Conservation (phyloP, 2,329 filamentous ascomycete genomes). For the Penicillium sp. region DNA sequence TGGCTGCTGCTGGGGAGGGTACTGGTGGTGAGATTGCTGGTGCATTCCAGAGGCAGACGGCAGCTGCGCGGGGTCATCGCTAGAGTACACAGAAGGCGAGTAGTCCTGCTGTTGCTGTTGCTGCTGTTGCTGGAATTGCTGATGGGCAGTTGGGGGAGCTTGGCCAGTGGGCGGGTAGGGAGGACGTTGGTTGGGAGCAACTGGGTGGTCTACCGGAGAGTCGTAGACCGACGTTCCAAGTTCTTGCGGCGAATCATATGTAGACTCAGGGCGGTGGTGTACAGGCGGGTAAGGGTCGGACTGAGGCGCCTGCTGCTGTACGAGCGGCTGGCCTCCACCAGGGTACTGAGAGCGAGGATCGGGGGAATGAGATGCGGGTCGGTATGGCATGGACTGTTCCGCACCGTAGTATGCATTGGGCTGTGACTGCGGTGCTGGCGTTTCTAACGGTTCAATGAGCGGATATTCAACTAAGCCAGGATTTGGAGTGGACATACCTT, state of each 20-base stretch:
- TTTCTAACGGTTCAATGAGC: conserved; percentile 20
- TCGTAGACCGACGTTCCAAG: conserved; percentile 77
- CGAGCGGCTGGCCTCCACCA: conserved; percentile 26
- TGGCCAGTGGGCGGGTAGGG: conserved; percentile 34
- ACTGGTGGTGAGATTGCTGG: conserved; percentile 18
- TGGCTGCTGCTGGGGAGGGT: conserved; percentile 25
- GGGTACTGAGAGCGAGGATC: conserved; percentile 41
- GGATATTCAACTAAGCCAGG: not conserved
- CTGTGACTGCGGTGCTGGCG: conserved; percentile 46
- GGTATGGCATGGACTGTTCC: conserved; percentile 50
- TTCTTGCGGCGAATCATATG: conserved; percentile 73
- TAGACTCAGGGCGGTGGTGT: conserved; percentile 64
- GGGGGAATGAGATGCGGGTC: conserved; percentile 43
- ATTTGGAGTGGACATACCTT: conserved; percentile 33
- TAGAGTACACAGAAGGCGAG: conserved; percentile 43
- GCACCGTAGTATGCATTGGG: conserved; percentile 66
- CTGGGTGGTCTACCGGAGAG: conserved; percentile 60
- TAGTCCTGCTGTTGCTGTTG: conserved; percentile 41
- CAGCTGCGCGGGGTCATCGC: conserved; percentile 33
- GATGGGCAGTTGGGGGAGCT: conserved; percentile 29
- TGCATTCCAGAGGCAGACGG: conserved; percentile 19
- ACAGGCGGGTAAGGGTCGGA: conserved; percentile 46
- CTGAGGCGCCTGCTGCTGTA: conserved; percentile 54
- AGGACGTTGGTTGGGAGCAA: conserved; percentile 30
- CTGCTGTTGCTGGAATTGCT: conserved; percentile 36